These are phyloP conservation scores for Arachnomyces sp. DNA, from an alignment of 2,329 filamentous ascomycete species.

Conservation along the genomic window DNA sequence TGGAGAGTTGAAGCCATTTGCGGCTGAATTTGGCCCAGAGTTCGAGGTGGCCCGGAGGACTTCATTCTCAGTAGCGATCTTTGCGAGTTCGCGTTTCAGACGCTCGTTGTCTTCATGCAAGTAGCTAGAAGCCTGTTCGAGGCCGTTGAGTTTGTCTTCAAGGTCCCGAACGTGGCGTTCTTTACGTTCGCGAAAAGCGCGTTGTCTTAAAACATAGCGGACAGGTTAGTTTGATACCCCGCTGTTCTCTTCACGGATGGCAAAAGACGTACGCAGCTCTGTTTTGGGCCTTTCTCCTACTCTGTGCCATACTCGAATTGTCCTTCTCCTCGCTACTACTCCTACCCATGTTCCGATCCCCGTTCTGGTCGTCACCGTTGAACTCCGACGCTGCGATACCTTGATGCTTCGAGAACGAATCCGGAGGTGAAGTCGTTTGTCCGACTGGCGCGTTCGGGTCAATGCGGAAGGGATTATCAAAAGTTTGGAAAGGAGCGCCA, in stretches of 20 bases:
- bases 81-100: conserved; percentile 74
- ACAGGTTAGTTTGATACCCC: background rate
- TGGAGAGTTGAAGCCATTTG: conserved; percentile 39
- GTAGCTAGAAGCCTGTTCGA: conserved; percentile 66
- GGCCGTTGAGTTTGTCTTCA: conserved; percentile 70
- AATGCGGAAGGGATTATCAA: conserved; percentile 33
- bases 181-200: conserved; percentile 92
- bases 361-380: conserved; percentile 20
- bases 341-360: conserved; percentile 26
- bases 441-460: conserved; percentile 26
- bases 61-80: conserved; percentile 83
- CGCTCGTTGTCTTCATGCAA: conserved; percentile 79
- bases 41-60: conserved; percentile 73
- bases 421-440: conserved; percentile 28
- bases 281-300: conserved; percentile 63
- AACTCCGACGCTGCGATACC: conserved; percentile 20
- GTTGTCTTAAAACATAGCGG: conserved; percentile 59
- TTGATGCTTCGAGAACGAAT: conserved; percentile 26
- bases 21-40: conserved; percentile 25
- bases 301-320: conserved; percentile 46
- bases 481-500: conserved; percentile 28
- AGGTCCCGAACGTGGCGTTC: conserved; percentile 91
- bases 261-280: conserved; percentile 56
- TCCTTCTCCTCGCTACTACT: conserved; percentile 51
- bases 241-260: background rate